phyloP scores from a whole-genome alignment of 345 rosid species.

The Corchorus capsularis region DNA sequence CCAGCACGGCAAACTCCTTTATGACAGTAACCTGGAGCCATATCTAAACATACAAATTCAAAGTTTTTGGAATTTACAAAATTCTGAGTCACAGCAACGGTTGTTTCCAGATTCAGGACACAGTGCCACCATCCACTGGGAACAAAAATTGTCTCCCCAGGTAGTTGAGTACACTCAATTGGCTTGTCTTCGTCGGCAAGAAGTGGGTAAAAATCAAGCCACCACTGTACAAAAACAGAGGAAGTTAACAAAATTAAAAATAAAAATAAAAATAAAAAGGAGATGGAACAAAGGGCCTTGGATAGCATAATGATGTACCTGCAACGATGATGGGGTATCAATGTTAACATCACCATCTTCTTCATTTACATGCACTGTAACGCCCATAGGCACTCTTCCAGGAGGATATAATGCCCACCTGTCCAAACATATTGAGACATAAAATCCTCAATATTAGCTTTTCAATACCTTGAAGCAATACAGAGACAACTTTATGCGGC shows the following conservation, averaged over 20 bases:
- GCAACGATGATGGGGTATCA: conserved; percentile 87
- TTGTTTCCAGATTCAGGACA: conserved; percentile 83
- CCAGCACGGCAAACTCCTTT: conserved; percentile 98
- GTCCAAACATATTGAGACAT: conserved; percentile 25
- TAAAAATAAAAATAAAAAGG: conserved; percentile 15
- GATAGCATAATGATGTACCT: conserved; percentile 49
- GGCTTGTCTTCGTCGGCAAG: conserved; percentile 93
- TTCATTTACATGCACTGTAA: conserved; percentile 93
- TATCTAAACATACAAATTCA: conserved; percentile 85
- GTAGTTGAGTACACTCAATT: conserved; percentile 81
- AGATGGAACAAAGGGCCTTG: conserved; percentile 16
- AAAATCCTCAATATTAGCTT: conserved; percentile 22
- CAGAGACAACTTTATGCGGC: conserved; percentile 4
- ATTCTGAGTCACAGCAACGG: conserved; percentile 93
- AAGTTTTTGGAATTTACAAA: conserved; percentile 81
- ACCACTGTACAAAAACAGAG: conserved; percentile 61
- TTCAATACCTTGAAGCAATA: conserved; percentile 15
- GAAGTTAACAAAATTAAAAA: conserved; percentile 16
- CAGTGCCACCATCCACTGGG: conserved; percentile 99
- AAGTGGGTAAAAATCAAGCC: conserved; percentile 93
- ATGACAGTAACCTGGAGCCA: conserved; percentile 95
- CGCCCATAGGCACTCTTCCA: conserved; percentile 94
- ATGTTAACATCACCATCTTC: conserved; percentile 94
- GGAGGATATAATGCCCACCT: conserved; percentile 99
- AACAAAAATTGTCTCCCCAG: conserved; percentile 94